phyloP scores from a whole-genome alignment of 225 moss, liverwort and hornwort species.

The Straminergon stramineum region DNA sequence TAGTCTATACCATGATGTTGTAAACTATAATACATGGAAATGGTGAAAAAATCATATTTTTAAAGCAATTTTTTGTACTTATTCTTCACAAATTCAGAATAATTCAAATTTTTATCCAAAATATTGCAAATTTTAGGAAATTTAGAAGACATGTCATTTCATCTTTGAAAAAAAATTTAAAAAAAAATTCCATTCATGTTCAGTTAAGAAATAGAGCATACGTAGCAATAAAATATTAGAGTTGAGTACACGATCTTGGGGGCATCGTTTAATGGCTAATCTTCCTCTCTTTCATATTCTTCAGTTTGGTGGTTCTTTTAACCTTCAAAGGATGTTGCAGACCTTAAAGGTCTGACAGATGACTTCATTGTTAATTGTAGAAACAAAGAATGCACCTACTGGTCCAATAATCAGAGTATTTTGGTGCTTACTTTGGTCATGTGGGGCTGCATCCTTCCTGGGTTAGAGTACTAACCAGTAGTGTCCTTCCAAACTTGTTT shows the following conservation, averaged over 20 bases:
- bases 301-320: neutral
- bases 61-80: neutral
- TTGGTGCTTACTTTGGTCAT: neutral
- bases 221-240: accelerated
- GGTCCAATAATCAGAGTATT: neutral
- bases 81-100: neutral
- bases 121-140: neutral
- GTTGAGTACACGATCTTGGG: accelerated
- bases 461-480: neutral
- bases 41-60: neutral
- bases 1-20: neutral
- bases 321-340: accelerated
- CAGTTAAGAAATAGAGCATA: neutral
- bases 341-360: neutral
- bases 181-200: neutral
- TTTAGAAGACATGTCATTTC: neutral
- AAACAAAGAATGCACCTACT: neutral
- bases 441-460: neutral
- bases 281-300: neutral
- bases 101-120: neutral
- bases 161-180: neutral
- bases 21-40: neutral
- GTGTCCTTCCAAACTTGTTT: neutral
- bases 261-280: accelerated
- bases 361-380: neutral